Conservation (phyloP, 495 filamentous ascomycete genomes). For the Amorphotheca resinae region DNA sequence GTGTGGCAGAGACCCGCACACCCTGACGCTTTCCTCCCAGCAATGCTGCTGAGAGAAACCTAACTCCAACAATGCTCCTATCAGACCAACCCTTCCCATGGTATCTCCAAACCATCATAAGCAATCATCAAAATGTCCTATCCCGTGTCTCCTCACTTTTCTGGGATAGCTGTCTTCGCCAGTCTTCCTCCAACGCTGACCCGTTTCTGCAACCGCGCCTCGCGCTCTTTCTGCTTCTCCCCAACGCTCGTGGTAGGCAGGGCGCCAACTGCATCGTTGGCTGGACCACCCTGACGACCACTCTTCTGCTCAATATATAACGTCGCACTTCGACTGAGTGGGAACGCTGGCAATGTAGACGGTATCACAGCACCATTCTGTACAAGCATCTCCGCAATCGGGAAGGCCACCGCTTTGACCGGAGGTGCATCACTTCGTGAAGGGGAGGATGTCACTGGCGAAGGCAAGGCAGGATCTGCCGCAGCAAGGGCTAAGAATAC, state of each 20-base stretch:
- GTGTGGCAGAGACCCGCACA: not conserved
- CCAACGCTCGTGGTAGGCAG: slow-evolving; percentile 7
- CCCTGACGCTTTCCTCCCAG: slow-evolving; percentile 2
- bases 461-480: slow-evolving; percentile 73
- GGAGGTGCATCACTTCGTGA: slow-evolving; percentile 19
- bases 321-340: slow-evolving; percentile 61
- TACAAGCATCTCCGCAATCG: slow-evolving; percentile 81
- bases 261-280: slow-evolving; percentile 10
- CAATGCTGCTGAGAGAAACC: slow-evolving; percentile 8
- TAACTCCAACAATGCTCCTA: slow-evolving; percentile 20
- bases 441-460: slow-evolving; percentile 23
- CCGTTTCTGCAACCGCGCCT: slow-evolving; percentile 46
- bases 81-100: slow-evolving; percentile 13
- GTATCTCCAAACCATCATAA: slow-evolving; percentile 17
- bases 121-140: slow-evolving; percentile 7
- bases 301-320: slow-evolving; percentile 78
- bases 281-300: slow-evolving; percentile 24
- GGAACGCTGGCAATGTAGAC: slow-evolving; percentile 54
- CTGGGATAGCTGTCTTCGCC: slow-evolving; percentile 43
- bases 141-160: slow-evolving; percentile 24
- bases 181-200: slow-evolving; percentile 48
- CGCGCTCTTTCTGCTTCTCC: slow-evolving; percentile 28
- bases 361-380: slow-evolving; percentile 93
- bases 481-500: slow-evolving; percentile 89
- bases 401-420: slow-evolving; percentile 45